Conservation (phyloP, 495 filamentous ascomycete genomes). For the Venustampulla echinocandica region DNA sequence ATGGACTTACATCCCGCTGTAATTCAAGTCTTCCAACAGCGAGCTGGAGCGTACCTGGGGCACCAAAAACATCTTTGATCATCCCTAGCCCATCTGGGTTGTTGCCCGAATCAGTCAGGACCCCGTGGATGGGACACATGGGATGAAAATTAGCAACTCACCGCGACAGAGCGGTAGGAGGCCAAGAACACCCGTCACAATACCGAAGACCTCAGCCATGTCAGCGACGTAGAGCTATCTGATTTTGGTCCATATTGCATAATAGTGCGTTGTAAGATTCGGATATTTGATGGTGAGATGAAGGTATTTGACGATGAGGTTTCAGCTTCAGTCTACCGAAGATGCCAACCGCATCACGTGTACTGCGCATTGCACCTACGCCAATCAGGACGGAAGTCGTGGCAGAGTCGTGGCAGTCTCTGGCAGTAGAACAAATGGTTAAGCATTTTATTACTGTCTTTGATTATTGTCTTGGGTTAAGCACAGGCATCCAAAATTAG, state of each 20-base stretch:
- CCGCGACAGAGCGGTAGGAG: constrained; percentile 21
- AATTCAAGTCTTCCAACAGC: constrained; percentile 20
- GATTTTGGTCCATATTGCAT: not conserved
- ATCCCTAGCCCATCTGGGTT: constrained; percentile 18
- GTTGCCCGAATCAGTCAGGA: constrained; percentile 3
- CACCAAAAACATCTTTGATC: constrained; percentile 19
- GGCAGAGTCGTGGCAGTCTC: no score
- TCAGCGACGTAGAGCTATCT: not conserved
- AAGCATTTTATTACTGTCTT: no score
- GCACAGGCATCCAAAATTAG: no score
- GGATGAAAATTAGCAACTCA: constrained; percentile 2
- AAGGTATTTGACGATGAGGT: not conserved
- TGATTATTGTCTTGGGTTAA: no score
- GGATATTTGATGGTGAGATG: not conserved
- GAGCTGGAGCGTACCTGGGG: constrained; percentile 11
- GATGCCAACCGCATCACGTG: no score
- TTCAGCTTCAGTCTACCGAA: not conserved
- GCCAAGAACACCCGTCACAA: constrained; percentile 17
- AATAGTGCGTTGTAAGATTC: not conserved
- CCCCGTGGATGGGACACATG: not conserved
- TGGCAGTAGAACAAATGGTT: no score
- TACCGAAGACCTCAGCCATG: constrained; percentile 22
- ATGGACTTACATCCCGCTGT: constrained; percentile 19
- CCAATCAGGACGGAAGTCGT: not conserved
- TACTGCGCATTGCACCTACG: not conserved